Base-by-base conservation (phyloP, 208 protist genomes). In the Leishmania arabica region DNA sequence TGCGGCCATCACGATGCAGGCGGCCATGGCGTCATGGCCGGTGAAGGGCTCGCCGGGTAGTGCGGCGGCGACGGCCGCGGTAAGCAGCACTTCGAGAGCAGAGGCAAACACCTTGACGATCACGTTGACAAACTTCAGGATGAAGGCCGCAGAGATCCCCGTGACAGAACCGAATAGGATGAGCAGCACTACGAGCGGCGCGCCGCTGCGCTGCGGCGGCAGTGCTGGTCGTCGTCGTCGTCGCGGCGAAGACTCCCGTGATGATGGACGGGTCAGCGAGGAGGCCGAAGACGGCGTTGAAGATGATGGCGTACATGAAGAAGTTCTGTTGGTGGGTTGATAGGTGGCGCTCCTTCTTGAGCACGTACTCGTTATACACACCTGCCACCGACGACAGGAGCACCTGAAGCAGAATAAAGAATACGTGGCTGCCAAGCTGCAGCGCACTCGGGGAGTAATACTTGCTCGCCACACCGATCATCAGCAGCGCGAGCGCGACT, bases 321-420 rank as follows among this genome's bases (percentile, higher is more conserved):
- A 95, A 94, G 77, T 96, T 96, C 80, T 95, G 91, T 54, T 89
- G 77, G 72, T 95, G 89, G 73, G 95, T 93, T n/a, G 88, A 91
- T 1, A 93, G 64, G 68, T 80, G 47, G 1, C 74, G 56, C 42
- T 94, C 85, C 77, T 90, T 85, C 78, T 96, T 95, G n/a, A 96
- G 81, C 19, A 82, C 82, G 77, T 88, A 90, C 83, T 96, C 93
- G 77, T 96, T 96, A 72, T 89, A 94, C 37, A 95, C 90, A 0
- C 93, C 93, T 1, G 91, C 93, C 15, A 86, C 64, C 9, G 90
- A 85, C 27, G 91, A 94, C 58, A 94, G 83, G 34, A 85, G 79
- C 9, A 87, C 86, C 78, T 96, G 93, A 2, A 93, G 53, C 3
- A 94, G 68, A 8, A 93, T 81, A n/a, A 91, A 62, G 11, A 91